A percentile compares a stretch with the other conserved stretches of the same genome.
These are phyloP conservation scores for Ceratopteris richardii DNA, from an alignment of 75 land plant genomes.

Conservation along the genomic window DNA sequence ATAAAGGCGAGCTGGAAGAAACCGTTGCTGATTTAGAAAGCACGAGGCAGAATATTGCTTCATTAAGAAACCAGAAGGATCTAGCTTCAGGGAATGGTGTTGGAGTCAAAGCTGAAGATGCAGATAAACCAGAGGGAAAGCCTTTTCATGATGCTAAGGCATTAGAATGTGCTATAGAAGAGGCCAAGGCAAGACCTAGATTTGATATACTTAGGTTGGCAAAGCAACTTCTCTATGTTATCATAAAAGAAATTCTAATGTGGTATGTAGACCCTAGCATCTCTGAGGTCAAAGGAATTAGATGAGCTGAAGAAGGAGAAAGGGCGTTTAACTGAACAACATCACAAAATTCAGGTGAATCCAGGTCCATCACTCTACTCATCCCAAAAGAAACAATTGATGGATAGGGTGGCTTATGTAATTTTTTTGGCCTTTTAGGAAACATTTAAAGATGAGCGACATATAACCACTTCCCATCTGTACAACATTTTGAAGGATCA, in stretches of 20 bases:
- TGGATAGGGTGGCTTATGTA: too few relatives aligned
- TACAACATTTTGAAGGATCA: background rate
- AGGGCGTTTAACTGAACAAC: conserved; percentile 15
- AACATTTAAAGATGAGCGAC: background rate
- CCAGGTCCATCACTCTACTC: too few relatives aligned
- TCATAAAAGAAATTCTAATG: background rate
- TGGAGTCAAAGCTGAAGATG: conserved; percentile 34
- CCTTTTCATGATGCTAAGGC: conserved; percentile 46
- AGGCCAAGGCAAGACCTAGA: conserved; percentile 56
- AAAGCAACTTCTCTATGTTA: background rate
- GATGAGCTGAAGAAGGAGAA: conserved; percentile 47
- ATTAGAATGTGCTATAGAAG: conserved; percentile 53
- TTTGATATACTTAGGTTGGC: too few relatives aligned
- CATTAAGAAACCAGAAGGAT: conserved; percentile 62
- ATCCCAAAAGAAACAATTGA: too few relatives aligned
- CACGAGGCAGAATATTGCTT: conserved; percentile 48
- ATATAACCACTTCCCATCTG: background rate
- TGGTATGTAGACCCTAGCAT: conserved; percentile 35
- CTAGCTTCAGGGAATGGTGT: conserved; percentile 11
- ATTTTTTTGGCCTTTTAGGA: background rate
- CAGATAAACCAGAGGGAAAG: conserved; percentile 48
- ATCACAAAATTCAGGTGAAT: conserved; percentile 25
- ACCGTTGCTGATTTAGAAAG: conserved; percentile 55
- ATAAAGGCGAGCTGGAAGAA: conserved; percentile 63
- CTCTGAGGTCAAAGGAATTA: conserved; percentile 41